Percentiles rank a stretch among this genome's conserved stretches.
These are phyloP conservation scores for Euptelea pleiosperma DNA, from an alignment of 164 flowering plant genomes.

Conservation along the genomic window DNA sequence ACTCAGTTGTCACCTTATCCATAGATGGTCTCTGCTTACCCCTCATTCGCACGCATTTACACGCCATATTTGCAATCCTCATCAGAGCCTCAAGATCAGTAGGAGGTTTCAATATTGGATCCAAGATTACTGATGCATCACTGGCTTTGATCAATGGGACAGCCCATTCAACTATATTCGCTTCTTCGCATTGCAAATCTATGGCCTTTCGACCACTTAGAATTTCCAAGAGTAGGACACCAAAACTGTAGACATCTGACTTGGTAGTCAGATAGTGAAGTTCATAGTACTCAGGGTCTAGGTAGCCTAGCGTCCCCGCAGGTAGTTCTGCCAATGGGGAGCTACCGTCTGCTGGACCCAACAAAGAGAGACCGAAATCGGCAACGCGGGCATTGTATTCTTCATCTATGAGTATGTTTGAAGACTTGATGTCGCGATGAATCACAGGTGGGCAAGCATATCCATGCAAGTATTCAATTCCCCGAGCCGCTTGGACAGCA, in stretches of 20 bases:
- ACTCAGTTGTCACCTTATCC: conserved; percentile 88
- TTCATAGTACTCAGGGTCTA: conserved; percentile 91
- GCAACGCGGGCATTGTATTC: conserved; percentile 94
- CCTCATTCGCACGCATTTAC: conserved; percentile 90
- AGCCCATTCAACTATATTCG: conserved; percentile 96
- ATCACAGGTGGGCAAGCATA: conserved; percentile 98
- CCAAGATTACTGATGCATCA: conserved; percentile 55
- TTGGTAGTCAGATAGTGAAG: conserved; percentile 94
- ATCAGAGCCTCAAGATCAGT: conserved; percentile 64
- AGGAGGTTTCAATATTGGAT: conserved; percentile 66
- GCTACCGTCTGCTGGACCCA: conserved; percentile 86
- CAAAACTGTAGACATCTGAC: conserved; percentile 92
- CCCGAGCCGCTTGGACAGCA: conserved; percentile 94
- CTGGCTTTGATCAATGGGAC: conserved; percentile 85
- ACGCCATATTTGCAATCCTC: conserved; percentile 74
- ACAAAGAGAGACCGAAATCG: conserved; percentile 90
- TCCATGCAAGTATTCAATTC: conserved; percentile 91
- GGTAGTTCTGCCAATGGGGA: conserved; percentile 89
- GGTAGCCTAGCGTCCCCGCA: conserved; percentile 92
- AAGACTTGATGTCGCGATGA: conserved; percentile 91
- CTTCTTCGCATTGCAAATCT: conserved; percentile 84
- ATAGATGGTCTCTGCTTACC: conserved; percentile 96
- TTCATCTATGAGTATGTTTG: conserved; percentile 90
- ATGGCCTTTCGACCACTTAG: conserved; percentile 88
- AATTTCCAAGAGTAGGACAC: conserved; percentile 83